phyloP scores from a whole-genome alignment of 164 flowering plant species.

The Vitis labrusca region DNA sequence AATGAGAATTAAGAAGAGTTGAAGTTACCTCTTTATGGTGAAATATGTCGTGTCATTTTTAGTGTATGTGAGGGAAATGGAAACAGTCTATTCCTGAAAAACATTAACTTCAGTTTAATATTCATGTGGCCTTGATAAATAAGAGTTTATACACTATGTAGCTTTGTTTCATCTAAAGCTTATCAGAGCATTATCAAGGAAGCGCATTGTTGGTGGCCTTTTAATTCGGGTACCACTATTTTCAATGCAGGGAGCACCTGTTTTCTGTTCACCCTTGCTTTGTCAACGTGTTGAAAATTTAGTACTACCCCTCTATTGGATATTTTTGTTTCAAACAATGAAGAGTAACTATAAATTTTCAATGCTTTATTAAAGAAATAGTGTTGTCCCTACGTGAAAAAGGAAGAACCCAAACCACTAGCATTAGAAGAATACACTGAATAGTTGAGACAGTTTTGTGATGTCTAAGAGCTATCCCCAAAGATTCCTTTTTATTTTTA shows the following conservation, averaged over 20 bases:
- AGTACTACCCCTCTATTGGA: no score
- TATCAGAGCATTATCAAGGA: no score
- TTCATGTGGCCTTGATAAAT: background rate
- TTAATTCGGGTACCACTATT: no score
- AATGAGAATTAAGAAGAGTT: conserved; percentile 1
- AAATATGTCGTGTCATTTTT: background rate
- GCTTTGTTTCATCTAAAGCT: no score
- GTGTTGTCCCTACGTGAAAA: background rate
- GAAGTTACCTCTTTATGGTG: background rate
- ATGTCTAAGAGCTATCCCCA: no score
- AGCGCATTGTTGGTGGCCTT: no score
- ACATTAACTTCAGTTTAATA: background rate
- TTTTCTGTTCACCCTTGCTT: no score
- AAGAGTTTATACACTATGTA: background rate
- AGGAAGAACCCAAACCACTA: background rate
- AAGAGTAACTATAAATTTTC: background rate
- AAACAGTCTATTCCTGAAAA: background rate
- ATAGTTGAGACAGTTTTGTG: no score
- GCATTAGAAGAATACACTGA: background rate
- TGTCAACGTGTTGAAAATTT: no score
- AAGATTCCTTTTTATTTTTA: no score
- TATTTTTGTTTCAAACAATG: background rate
- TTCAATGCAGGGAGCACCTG: no score
- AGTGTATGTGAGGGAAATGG: background rate
- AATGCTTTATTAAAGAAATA: background rate